Percentiles rank a stretch among this genome's conserved stretches.
Conservation (phyloP, 2,329 filamentous ascomycete genomes). For the Amauroascus niger region DNA sequence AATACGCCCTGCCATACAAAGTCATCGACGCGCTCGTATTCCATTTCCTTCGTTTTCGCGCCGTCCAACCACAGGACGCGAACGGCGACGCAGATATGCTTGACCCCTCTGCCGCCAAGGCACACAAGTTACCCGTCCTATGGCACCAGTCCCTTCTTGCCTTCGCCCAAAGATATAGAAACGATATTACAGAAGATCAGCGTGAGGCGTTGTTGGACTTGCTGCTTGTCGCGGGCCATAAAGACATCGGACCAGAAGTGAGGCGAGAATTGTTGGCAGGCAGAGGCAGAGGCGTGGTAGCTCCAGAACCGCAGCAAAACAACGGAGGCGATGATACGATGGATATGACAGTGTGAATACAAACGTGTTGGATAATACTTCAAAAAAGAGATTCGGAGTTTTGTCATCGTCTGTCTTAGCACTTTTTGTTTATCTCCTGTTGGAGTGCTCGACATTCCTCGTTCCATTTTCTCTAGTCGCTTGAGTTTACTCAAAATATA, state of each 20-base stretch:
- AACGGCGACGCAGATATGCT: slow-evolving; percentile 44
- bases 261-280: slow-evolving; percentile 80
- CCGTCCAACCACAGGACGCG: slow-evolving; percentile 51
- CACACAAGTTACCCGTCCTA: slow-evolving; percentile 69
- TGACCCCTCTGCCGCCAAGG: slow-evolving; percentile 42
- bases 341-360: slow-evolving; percentile 49
- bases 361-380: not conserved
- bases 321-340: slow-evolving; percentile 83
- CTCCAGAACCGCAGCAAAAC: slow-evolving; percentile 34
- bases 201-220: slow-evolving; percentile 83
- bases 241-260: slow-evolving; percentile 82
- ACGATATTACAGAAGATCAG: slow-evolving; percentile 93
- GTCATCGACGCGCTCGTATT: slow-evolving; percentile 92
- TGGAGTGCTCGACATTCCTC: not conserved
- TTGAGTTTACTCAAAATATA: not conserved
- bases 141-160: slow-evolving; percentile 92
- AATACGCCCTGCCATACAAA: slow-evolving; percentile 89
- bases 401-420: slow-evolving; percentile 40
- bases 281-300: slow-evolving; percentile 66
- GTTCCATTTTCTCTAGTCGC: not conserved
- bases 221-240: slow-evolving; percentile 73
- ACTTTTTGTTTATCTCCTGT: slow-evolving; percentile 29
- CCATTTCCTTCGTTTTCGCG: slow-evolving; percentile 86
- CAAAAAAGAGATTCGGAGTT: not conserved
- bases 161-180: slow-evolving; percentile 89